Percentiles rank a stretch among this genome's conserved stretches.
phyloP scores from a whole-genome alignment of 305 asterid species.

The Fraxinus ornus region DNA sequence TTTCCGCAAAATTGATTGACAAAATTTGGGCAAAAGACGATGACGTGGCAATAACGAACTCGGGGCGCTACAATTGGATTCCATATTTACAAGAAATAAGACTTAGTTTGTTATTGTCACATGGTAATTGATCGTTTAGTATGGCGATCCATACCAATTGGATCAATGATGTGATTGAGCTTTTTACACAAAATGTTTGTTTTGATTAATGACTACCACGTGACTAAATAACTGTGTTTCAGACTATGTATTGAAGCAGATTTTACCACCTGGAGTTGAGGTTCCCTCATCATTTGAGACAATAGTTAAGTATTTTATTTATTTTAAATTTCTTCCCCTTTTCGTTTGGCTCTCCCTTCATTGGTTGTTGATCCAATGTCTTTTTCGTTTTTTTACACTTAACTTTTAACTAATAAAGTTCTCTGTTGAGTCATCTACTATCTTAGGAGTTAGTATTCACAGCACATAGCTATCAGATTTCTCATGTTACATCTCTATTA shows the following conservation, averaged over 20 bases:
- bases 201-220: background rate
- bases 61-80: background rate
- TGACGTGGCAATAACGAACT: no score
- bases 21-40: no score
- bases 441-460: background rate
- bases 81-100: background rate
- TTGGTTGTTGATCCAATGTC: background rate
- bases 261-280: conserved; percentile 77
- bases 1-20: no score
- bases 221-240: conserved; percentile 32
- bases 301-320: conserved; percentile 73
- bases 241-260: conserved; percentile 85
- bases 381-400: background rate
- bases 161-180: background rate
- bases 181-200: background rate
- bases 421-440: background rate
- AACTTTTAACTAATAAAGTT: background rate
- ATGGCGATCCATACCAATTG: background rate
- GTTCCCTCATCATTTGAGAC: conserved; percentile 95
- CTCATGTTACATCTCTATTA: conserved; percentile 11
- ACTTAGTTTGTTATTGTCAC: background rate
- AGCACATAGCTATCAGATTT: background rate
- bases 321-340: conserved; percentile 10
- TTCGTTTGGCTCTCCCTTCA: background rate
- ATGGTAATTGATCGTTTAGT: background rate